These are phyloP conservation scores for Colletotrichum sp. DNA, from an alignment of 2,329 filamentous ascomycete genomes.

Conservation along the genomic window DNA sequence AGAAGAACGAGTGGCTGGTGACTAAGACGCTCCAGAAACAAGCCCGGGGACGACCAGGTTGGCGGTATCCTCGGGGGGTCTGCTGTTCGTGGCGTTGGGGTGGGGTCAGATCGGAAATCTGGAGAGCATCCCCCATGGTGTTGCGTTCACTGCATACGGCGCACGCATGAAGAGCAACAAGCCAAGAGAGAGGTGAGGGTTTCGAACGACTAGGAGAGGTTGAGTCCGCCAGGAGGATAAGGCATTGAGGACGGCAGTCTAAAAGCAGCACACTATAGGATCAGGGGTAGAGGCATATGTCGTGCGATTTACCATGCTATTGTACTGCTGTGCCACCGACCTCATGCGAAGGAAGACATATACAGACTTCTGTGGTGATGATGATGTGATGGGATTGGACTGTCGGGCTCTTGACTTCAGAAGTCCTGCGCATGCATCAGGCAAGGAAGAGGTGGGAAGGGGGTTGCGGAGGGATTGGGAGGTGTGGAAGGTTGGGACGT, in stretches of 20 bases:
- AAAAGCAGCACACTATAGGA: not conserved
- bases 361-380: not conserved
- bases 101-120: conserved; percentile 10
- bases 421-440: not conserved
- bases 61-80: conserved; percentile 9
- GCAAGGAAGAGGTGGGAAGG: not conserved
- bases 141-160: not conserved
- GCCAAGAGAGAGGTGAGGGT: not conserved
- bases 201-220: not conserved
- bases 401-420: not conserved
- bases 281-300: not conserved
- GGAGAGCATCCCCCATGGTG: conserved; percentile 13
- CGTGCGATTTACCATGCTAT: conserved; percentile 6
- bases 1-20: not conserved
- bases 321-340: conserved; percentile 10
- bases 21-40: conserved; percentile 1
- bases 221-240: not conserved
- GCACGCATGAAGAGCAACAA: not conserved
- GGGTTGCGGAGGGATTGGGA: not conserved
- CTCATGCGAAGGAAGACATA: not conserved
- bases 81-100: conserved; percentile 3
- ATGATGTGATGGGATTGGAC: not conserved
- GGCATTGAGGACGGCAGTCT: not conserved
- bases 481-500: not conserved
- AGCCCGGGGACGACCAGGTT: conserved; percentile 6